Conservation (phyloP, 345 rosid genomes). For the Hypericum androsaemum region DNA sequence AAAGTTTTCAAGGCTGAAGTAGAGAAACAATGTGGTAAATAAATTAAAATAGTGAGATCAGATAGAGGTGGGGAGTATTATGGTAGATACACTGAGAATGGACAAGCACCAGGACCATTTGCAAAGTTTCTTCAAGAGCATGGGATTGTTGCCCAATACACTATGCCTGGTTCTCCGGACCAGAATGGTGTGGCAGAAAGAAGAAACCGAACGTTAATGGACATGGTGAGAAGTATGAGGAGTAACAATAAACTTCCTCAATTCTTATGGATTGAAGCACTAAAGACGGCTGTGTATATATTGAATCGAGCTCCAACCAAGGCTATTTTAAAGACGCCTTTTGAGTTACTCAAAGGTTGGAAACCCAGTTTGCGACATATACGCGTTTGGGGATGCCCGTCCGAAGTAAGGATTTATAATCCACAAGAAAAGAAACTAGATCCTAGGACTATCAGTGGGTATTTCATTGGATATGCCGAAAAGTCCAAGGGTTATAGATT, state of each 20-base stretch:
- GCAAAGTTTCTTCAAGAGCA: slow-evolving; percentile 1
- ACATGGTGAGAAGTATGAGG: neutral
- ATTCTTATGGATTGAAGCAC: neutral
- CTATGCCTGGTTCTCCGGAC: neutral
- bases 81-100: neutral
- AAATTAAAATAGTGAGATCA: slow-evolving; percentile 4
- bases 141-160: neutral
- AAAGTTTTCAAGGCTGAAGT: slow-evolving; percentile 9
- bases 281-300: neutral
- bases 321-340: neutral
- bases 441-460: too few species aligned
- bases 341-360: slow-evolving; percentile 10
- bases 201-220: neutral
- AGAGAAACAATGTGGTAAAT: slow-evolving; percentile 2
- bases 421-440: neutral
- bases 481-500: too few species aligned
- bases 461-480: too few species aligned
- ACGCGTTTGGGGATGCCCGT: neutral
- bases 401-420: slow-evolving; percentile 3
- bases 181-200: slow-evolving; percentile 1
- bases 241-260: neutral
- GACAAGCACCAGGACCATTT: slow-evolving; percentile 4
- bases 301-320: neutral
- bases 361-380: neutral
- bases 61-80: slow-evolving; percentile 1